phyloP scores from a whole-genome alignment of 305 asterid species.

The Caryopteris hybrid region DNA sequence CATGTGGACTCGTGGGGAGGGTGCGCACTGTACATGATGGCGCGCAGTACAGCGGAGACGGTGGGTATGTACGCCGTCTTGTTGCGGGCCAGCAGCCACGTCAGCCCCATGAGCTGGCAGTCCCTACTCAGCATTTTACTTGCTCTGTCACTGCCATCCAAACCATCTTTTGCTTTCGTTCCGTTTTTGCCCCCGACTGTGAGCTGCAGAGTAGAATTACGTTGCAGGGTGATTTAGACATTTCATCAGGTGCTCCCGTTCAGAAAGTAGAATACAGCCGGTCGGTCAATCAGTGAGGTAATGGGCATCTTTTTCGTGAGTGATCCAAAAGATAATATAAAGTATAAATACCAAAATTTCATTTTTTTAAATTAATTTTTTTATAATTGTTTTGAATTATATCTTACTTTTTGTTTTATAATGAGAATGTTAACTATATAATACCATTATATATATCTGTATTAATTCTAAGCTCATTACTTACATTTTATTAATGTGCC shows the following conservation, averaged over 20 bases:
- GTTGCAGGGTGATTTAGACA: constrained; percentile 15
- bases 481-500: too few relatives aligned
- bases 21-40: constrained; percentile 88
- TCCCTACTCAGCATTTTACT: constrained; percentile 72
- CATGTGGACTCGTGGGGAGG: constrained; percentile 80
- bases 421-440: too few relatives aligned
- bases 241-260: not conserved
- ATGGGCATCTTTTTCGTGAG: not conserved
- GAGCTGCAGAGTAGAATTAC: constrained; percentile 32
- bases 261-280: not conserved
- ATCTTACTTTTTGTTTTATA: not conserved
- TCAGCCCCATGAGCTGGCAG: constrained; percentile 96
- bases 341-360: not conserved
- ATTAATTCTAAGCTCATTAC: too few relatives aligned
- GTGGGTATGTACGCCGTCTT: constrained; percentile 96
- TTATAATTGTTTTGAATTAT: not conserved
- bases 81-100: constrained; percentile 96
- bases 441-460: too few relatives aligned
- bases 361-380: not conserved
- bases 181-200: constrained; percentile 70
- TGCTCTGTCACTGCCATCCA: constrained; percentile 40
- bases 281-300: not conserved
- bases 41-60: constrained; percentile 93
- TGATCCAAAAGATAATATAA: not conserved
- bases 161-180: constrained; percentile 20